Conservation (phyloP, 1,139 yeast species). For the Kodamaea anthophila region DNA sequence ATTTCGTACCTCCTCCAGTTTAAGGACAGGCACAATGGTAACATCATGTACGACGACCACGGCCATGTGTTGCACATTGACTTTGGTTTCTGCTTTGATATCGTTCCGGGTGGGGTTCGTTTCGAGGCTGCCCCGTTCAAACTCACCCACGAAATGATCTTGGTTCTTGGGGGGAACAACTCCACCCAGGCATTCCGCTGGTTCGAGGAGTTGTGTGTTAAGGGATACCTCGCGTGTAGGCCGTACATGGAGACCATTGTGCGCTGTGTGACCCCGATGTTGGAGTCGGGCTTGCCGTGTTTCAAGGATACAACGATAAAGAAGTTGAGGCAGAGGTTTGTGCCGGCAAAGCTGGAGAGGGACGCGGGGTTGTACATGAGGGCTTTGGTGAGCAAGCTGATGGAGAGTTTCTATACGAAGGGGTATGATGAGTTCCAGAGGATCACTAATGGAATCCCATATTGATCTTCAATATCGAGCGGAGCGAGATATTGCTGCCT, state of each 20-base stretch:
- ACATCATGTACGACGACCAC: slow-evolving; percentile 93
- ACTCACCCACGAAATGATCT: slow-evolving; percentile 91
- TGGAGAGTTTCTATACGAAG: slow-evolving; percentile 83
- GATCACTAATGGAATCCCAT: slow-evolving; percentile 93
- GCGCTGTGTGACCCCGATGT: slow-evolving; percentile 85
- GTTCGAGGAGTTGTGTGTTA: slow-evolving; percentile 93
- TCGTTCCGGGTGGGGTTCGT: slow-evolving; percentile 97
- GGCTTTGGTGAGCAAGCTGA: slow-evolving; percentile 69
- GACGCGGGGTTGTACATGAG: slow-evolving; percentile 82
- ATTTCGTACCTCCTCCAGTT: slow-evolving; percentile 88
- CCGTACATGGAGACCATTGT: slow-evolving; percentile 86
- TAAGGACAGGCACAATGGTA: slow-evolving; percentile 98
- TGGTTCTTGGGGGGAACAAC: slow-evolving; percentile 85
- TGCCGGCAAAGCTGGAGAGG: slow-evolving; percentile 68
- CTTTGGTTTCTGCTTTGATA: slow-evolving; percentile 97
- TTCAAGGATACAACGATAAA: slow-evolving; percentile 82
- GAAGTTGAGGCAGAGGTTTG: slow-evolving; percentile 74
- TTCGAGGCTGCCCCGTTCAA: slow-evolving; percentile 98
- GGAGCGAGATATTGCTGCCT: too few species aligned
- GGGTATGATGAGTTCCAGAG: slow-evolving; percentile 98
- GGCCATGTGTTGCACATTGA: slow-evolving; percentile 96
- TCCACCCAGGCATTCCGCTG: slow-evolving; percentile 84
- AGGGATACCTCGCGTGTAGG: slow-evolving; percentile 84
- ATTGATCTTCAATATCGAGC: slow-evolving; percentile 32
- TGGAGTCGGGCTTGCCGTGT: slow-evolving; percentile 93